Evolutionary conservation across 164 flowering plant species (phyloP), one percentile per base, ranked within the genome.

Genomic region (Umbellularia californica): DNA sequence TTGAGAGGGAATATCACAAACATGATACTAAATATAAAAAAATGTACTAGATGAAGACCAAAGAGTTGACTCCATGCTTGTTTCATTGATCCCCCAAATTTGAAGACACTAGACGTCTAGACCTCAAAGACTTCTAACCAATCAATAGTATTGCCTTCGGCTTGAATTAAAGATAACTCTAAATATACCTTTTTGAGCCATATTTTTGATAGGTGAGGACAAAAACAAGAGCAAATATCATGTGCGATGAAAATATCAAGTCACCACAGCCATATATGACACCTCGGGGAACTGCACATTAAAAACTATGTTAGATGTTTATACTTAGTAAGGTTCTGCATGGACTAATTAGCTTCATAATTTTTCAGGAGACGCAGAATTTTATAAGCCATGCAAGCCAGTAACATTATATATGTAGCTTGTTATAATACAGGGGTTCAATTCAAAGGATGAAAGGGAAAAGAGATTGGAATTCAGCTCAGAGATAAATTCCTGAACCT

Each of bases 161-260:
- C 47, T 9, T 41, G 47, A 41, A 41, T 41, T 41, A 41, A 41
- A 55, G 60, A 55, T 14, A 17, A 55, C 20, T 55, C 47, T 17
- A 27, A 28, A 1, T 67, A 33, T 88, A 95, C 97, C 98, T 93
- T 77, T 69, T 71, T 24, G 93, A 79, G 72, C 99, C 99, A 80
- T 94, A 96, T 79, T 88, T 96, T 77, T 96, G 97, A 82, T 92
- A 96, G 5, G 98, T 92, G 62, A 81, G 89, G 25, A 92, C 90
- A 84, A 96, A 92, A 70, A 94, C 97, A 9, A 96, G 89, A 19
- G 93, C 87, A 81, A 96, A 96, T 79, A 96, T 96, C 99, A 96
- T 94, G 86, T 96, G 99, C 27, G 99, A 96, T 76, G 99, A 96
- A 79, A 96, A 96, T 70, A 96, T 96, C 81, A 96, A 80, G 87